Base-by-base conservation (phyloP, 2,329 filamentous ascomycete species). In the Pseudogymnoascus sp. region DNA sequence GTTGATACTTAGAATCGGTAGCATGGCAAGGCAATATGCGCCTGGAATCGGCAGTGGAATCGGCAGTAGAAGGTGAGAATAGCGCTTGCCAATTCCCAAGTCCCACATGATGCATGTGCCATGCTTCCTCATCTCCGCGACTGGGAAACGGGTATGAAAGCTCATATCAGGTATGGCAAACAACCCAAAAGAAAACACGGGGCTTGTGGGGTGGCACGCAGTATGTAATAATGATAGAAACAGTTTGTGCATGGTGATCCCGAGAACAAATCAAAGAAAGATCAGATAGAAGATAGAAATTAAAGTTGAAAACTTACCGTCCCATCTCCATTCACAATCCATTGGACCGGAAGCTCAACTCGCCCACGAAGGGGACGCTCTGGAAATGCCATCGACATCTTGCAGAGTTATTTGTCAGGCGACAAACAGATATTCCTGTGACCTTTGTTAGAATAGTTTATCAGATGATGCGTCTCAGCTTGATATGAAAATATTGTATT, bases 341-440 rank as follows among this genome's bases (percentile, higher is more conserved):
- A 56, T 34, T 56, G 49, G 1, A 56, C 49, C 0, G 49, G 49
- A 5, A 56, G 49, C 9, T 56, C 49, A 1, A 56, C 49, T 34
- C 49, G 49, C 28, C 49, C 49, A 56, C 16, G 49, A 56, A 56
- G 49, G 49, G 49, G 49, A 56, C 49, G 49, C 49, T 56, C 49
- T 56, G 49, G 28, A 14, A 56, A 56, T 21, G 28, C 49, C 49
- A 18, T 56, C 14, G 49, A 56, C 16, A 56, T 56, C 9, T 56
- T 56, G 49, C 3, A 2, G 16, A 36, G 28, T 2, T 56, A n/a
- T 56, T 56, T 56, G 28, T 34, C 28, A 14, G 9, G 28, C n/a
- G 28, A 36, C 49, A 56, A 56, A 21, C 49, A 56, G 16, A 28
- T 12, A 21, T 16, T 34, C 28, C 49, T 56, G 28, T 36, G 28